A percentile compares a stretch with the other conserved stretches of the same genome.
Evolutionary conservation across 2,329 filamentous ascomycete species (phyloP).

Genomic region (Neopestalotiopsis sp.): DNA sequence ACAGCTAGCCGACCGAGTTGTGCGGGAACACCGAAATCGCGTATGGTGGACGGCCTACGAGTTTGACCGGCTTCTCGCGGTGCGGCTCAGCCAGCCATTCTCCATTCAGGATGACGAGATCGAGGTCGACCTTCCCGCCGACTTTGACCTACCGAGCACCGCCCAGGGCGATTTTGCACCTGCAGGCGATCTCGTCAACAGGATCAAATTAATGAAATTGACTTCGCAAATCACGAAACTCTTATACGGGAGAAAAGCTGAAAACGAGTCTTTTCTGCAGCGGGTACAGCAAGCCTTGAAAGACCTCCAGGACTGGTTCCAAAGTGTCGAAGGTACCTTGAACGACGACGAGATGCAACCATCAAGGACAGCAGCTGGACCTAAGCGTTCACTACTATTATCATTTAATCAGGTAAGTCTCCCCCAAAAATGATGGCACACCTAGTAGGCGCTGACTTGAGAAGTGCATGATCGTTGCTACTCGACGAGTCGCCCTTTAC

Average conservation of each 20-base stretch:
- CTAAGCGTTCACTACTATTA: conserved; percentile 17
- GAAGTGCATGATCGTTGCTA: conserved; percentile 39
- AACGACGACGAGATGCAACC: conserved; percentile 26
- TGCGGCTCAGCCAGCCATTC: conserved; percentile 52
- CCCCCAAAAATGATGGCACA: background rate
- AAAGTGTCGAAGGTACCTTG: conserved; percentile 36
- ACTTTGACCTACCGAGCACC: conserved; percentile 31
- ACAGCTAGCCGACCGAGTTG: conserved; percentile 42
- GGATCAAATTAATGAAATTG: conserved; percentile 43
- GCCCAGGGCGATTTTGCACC: conserved; percentile 35
- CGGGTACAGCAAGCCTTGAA: conserved; percentile 40
- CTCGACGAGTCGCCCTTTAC: conserved; percentile 40
- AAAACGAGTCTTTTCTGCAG: conserved; percentile 28
- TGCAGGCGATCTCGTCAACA: conserved; percentile 38
- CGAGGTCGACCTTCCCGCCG: conserved; percentile 46
- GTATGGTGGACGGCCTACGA: conserved; percentile 51
- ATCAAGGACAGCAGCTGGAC: conserved; percentile 6
- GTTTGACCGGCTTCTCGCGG: conserved; percentile 52
- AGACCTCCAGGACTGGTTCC: conserved; percentile 40
- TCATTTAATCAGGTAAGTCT: conserved; percentile 22
- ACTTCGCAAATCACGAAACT: conserved; percentile 33
- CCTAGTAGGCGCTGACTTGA: background rate
- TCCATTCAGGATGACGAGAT: conserved; percentile 55
- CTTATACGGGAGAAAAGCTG: conserved; percentile 36
- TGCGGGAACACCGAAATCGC: conserved; percentile 42